Evolutionary conservation across 2,329 filamentous ascomycete genomes (phyloP).

Genomic region (Byssochlamys sp.): DNA sequence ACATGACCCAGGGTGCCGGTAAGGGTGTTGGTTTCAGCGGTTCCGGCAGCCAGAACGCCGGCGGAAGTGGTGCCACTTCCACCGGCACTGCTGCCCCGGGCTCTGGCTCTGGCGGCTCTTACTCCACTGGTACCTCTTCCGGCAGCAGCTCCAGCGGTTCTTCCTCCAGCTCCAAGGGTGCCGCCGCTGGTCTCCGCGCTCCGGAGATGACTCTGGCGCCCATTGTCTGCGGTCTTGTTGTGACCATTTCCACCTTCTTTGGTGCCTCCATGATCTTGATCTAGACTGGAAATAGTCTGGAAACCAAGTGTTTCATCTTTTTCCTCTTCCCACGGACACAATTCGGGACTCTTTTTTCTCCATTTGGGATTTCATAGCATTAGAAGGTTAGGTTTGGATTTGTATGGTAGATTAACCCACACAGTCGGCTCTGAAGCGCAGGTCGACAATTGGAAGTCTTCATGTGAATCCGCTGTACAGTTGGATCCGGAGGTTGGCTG

Average conservation of each 20-base stretch:
- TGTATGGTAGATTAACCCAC: background rate
- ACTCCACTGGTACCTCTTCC: constrained; percentile 23
- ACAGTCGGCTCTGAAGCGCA: background rate
- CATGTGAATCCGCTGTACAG: background rate
- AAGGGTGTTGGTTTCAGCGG: constrained; percentile 48
- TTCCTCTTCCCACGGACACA: background rate
- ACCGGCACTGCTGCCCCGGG: constrained; percentile 44
- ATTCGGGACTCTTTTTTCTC: background rate
- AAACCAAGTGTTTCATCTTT: background rate
- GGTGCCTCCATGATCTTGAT: constrained; percentile 37
- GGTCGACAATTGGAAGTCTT: background rate
- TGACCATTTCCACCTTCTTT: constrained; percentile 45
- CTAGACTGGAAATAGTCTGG: constrained; percentile 9
- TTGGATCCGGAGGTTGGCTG: constrained; percentile 2
- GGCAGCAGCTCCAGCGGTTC: constrained; percentile 16
- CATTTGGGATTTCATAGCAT: background rate
- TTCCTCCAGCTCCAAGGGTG: constrained; percentile 23
- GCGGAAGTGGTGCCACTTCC: constrained; percentile 37
- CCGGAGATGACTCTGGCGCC: constrained; percentile 42
- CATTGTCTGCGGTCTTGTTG: constrained; percentile 42
- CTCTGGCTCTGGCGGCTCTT: constrained; percentile 21
- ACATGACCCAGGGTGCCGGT: constrained; percentile 51
- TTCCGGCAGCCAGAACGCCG: constrained; percentile 43
- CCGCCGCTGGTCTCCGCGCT: constrained; percentile 35
- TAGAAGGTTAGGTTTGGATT: background rate